Conservation (phyloP, 768 basidiomycete species). For the Candolleomyces efflorescens region DNA sequence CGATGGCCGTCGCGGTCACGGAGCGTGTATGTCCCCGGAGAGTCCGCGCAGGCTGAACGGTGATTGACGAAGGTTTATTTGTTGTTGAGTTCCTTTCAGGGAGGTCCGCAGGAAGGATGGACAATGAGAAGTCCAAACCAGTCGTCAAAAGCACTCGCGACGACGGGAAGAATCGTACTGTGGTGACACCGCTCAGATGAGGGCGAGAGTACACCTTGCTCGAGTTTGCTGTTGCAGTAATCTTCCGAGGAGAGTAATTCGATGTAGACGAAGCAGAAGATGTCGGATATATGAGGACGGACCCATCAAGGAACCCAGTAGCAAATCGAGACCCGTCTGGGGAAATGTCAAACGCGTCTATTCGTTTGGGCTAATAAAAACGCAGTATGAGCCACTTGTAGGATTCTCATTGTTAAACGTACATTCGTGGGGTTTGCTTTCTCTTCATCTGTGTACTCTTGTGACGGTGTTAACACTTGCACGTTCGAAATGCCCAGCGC, state of each 20-base stretch:
- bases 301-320: constrained; percentile 57
- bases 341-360: constrained; percentile 61
- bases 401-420: constrained; percentile 12
- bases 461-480: constrained; percentile 43
- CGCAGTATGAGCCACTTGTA: not conserved
- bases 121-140: constrained; percentile 62
- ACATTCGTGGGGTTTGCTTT: constrained; percentile 39
- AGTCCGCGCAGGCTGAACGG: constrained; percentile 52
- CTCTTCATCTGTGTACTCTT: constrained; percentile 45
- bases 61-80: constrained; percentile 4
- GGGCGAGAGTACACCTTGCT: constrained; percentile 30
- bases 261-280: constrained; percentile 17
- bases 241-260: constrained; percentile 12
- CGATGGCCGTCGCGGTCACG: constrained; percentile 60
- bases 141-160: constrained; percentile 67
- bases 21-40: constrained; percentile 63
- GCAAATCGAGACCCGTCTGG: constrained; percentile 57
- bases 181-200: constrained; percentile 53
- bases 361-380: constrained; percentile 42
- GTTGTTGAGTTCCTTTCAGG: constrained; percentile 16
- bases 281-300: constrained; percentile 46
- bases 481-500: constrained; percentile 45
- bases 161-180: constrained; percentile 65
- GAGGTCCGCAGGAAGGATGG: constrained; percentile 60
- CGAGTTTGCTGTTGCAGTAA: constrained; percentile 21